Base-by-base conservation (phyloP, 1,284 basidiomycete genomes). In the Apiotrichum laibachii region DNA sequence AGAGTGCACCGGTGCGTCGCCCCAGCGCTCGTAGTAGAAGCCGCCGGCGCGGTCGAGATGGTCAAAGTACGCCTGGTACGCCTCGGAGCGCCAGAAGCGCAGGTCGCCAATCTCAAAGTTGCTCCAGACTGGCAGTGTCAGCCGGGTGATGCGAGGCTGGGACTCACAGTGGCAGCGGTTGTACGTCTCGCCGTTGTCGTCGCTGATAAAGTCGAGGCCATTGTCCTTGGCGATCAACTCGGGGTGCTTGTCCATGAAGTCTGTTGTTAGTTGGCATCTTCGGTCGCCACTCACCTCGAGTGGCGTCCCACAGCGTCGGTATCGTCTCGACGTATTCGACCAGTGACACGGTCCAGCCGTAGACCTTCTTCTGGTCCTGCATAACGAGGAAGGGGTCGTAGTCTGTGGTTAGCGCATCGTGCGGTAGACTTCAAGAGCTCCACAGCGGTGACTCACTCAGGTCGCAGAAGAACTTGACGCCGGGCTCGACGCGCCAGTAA, bases 311-410 rank as follows among this genome's bases (percentile, higher is more conserved):
- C 2, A 93, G 79, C 0, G 88, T 88, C 5, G 85, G 83, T 63
- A 93, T 87, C 16, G 91, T 93, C 52, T 84, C 83, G 54, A 85
- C 82, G 81, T 87, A 90, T 70, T 93, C 91, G 62, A 84, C 83
- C 53, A 92, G 78, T 1, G 89, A 84, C 43, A 94, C 83, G 0
- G 87, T 90, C 73, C 89, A 93, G 15, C 88, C 86, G 62, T 90
- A 89, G 8, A 85, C 77, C 73, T 91, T 91, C 57, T 87, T 81
- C 61, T 86, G 81, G 54, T 88, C 84, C 78, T 92, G 82, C 92
- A 96, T 94, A 66, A 90, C 78, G 53, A 92, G 77, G 82, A 95
- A 94, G 7, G 92, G 92, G 67, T 92, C 90, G 66, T 88, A 87
- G 52, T 83, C 81, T 76, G 53, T 43, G 49, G 45, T 46, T 22